Evolutionary conservation across 768 basidiomycete species (phyloP), one percentile per base, ranked within the genome.

Genomic region (Boletus sp.): DNA sequence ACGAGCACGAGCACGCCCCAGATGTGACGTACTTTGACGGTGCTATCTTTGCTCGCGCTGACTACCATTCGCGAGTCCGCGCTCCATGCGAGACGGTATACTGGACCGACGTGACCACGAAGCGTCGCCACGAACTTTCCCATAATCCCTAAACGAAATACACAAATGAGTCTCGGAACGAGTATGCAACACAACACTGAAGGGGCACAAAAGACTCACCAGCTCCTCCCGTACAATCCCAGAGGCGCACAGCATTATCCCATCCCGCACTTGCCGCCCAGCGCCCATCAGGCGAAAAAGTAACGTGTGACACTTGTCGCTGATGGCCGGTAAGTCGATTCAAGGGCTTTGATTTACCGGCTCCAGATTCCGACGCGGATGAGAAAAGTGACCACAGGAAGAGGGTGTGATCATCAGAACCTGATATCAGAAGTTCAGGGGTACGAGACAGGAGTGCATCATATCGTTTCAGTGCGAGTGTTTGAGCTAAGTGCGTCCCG

Each of bases 321-420:
- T 98, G 96, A 74, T 99, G 96, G 1, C 96, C 96, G 3, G 92
- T 94, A 17, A 98, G 76, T 15, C 96, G 81, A 8, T 91, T 82
- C 17, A 87, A 56, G 5, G 90, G 89, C 64, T 90, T 91, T 37
- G 81, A 79, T 66, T 82, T 84, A 10, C 80, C 77, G 18, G 73
- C 73, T 37, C 44, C 66, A 9, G 70, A 52, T 33, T 64, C 61
- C 45, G 76, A 64, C 11, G 10, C 18, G 30, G 78, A 77, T 18
- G 85, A 78, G 78, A 93, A 90, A 41, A 87, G 77, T 33, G 92
- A 89, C 96, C 94, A 98, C 12, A 99, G 82, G 82, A 95, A 98
- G 49, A 98, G 84, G 0, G 96, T 99, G 72, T 98, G 96, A 71
- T 99, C 96, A 70, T 99, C 95, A 4, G 95, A 98, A 20, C 94